Evolutionary conservation across 352 stramenopile species (phyloP), one percentile per base, ranked within the genome.

Genomic region (Phytopythium montanum): DNA sequence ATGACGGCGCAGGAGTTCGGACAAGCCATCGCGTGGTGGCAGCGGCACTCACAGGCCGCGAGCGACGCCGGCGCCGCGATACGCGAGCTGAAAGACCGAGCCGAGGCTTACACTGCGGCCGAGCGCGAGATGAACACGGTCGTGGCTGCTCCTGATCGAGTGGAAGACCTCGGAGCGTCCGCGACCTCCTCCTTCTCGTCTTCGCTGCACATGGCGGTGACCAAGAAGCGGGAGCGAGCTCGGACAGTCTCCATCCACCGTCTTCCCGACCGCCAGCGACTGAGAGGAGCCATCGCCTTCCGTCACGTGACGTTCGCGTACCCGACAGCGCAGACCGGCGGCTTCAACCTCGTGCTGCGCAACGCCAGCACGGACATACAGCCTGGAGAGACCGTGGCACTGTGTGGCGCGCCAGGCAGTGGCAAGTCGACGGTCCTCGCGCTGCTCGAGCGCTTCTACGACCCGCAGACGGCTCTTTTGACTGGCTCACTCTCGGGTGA

Each of bases 381-480:
- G 38, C 60, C 62, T 13, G 70, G 70, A 23, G 62, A 78, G 62
- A 78, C 67, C 0, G 67, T 73, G 12, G 70, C 70, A 18, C 28
- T 78, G 1, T 71, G 63, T 31, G 78, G 78, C 14, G 56, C 59
- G 18, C 60, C 63, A 54, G 72, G 72, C 13, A 54, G 64, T 12
- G 78, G 78, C 14, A 84, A 86, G 28, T 86, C 77, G 26, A 85
- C 78, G 19, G 59, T 85, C 18, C 65, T 87, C 26, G 66, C 69
- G 23, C 68, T 88, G 19, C 42, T 92, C n/a, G 81, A 90, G 56
- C 65, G 76, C 0, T 90, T 92, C 51, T 92, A 92, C 66, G 83
- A 95, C 50, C 62, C 81, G 48, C 62, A 62, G 31, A 23, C 60
- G 1, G 31, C 57, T 9, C 26, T 51, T 31, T 56, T 23, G 25